Evolutionary conservation across 2,329 filamentous ascomycete genomes (phyloP).

Genomic region (Curvularia spicifera): DNA sequence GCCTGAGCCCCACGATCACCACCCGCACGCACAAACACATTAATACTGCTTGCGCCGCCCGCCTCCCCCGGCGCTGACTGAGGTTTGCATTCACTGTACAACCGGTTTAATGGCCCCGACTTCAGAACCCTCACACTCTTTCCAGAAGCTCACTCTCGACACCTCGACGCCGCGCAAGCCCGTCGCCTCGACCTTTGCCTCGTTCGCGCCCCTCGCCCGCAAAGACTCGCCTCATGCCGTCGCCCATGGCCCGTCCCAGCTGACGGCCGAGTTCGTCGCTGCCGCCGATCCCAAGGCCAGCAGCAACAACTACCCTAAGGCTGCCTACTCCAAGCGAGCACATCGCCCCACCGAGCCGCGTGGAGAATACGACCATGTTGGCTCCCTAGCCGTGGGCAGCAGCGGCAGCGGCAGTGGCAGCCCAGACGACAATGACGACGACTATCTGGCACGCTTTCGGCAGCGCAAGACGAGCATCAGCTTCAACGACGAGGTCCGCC

Average conservation of each 20-base stretch:
- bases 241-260: slow-evolving; percentile 30
- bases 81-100: slow-evolving; percentile 46
- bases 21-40: slow-evolving; percentile 22
- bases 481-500: slow-evolving; percentile 50
- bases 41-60: slow-evolving; percentile 31
- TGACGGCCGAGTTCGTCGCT: slow-evolving; percentile 28
- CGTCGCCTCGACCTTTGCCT: slow-evolving; percentile 43
- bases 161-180: slow-evolving; percentile 46
- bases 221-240: slow-evolving; percentile 33
- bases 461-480: slow-evolving; percentile 50
- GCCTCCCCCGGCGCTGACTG: slow-evolving; percentile 22
- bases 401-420: slow-evolving; percentile 26
- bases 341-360: background rate
- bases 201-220: slow-evolving; percentile 47
- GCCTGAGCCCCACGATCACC: slow-evolving; percentile 33
- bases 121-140: slow-evolving; percentile 49
- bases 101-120: slow-evolving; percentile 49
- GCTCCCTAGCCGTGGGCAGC: slow-evolving; percentile 31
- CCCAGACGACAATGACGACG: slow-evolving; percentile 19
- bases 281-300: slow-evolving; percentile 21
- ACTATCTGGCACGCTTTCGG: slow-evolving; percentile 38
- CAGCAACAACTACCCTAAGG: no score
- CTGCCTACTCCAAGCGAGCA: slow-evolving; percentile 13
- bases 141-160: slow-evolving; percentile 53
- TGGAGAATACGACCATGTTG: slow-evolving; percentile 26